Base-by-base conservation (phyloP, 2,329 filamentous ascomycete genomes). In the Ophiostoma quercus region DNA sequence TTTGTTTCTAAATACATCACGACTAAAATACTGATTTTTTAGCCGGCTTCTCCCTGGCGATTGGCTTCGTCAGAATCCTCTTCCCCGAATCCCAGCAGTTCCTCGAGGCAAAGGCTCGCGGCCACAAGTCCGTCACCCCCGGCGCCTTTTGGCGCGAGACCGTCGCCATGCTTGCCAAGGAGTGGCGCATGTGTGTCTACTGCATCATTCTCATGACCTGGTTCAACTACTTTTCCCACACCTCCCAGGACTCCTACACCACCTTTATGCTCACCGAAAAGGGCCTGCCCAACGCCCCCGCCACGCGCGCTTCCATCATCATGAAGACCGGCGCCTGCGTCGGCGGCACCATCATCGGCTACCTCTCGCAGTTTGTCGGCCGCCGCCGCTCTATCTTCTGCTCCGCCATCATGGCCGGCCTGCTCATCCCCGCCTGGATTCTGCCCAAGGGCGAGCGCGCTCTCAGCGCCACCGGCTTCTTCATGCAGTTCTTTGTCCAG, bases 341-440 rank as follows among this genome's bases (percentile, higher is more conserved):
- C 0, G 90, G 90, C n/a, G 90, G 89, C 25, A 88, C 87, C 1
- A 75, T 86, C 0, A 82, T 91, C 29, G 90, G 90, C 16, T 92
- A 88, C 80, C 82, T 82, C 72, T 89, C 86, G 25, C 88, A 91
- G 77, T 87, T 89, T 41, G 84, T 91, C 63, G 90, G 90, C 3
- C 87, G 90, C 3, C 84, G 90, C 1, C 82, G 91, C 75, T 87
- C 84, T 73, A 92, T 92, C 75, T 86, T 92, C 63, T 79, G 85
- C 68, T 87, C 84, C 74, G 74, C 87, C 62, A 72, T 86, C 70
- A 92, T 92, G 32, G 92, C 91, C 39, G 91, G 92, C 0, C 80
- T 96, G 82, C 96, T 1, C 95, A 96, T 77, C 92, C 93, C 0
- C 96, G 96, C 79, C 91, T 88, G 0, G 57, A 95, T 92, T 74